Percentiles rank a stretch among this genome's conserved stretches.
phyloP scores from a whole-genome alignment of 768 basidiomycete species.

The Agaricus sinodeliciosus region DNA sequence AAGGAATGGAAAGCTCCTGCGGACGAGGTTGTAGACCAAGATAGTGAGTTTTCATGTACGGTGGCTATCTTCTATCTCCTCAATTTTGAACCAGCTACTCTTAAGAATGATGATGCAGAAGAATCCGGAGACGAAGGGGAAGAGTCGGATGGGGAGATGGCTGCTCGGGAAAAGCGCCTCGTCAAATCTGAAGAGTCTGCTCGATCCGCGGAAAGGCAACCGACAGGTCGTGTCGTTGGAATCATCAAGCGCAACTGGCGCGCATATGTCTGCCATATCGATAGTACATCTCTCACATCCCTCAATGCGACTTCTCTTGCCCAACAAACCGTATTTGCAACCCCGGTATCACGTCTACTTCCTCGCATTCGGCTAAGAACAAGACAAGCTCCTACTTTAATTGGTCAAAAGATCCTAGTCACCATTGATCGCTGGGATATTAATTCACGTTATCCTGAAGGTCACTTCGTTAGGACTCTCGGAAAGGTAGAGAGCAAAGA shows the following conservation, averaged over 20 bases:
- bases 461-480: slow-evolving; percentile 90
- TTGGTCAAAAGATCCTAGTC: slow-evolving; percentile 94
- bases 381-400: slow-evolving; percentile 82
- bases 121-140: slow-evolving; percentile 56
- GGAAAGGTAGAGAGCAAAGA: slow-evolving; percentile 92
- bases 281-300: slow-evolving; percentile 79
- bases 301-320: slow-evolving; percentile 72
- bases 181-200: slow-evolving; percentile 25
- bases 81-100: slow-evolving; percentile 43
- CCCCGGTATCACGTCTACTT: slow-evolving; percentile 84
- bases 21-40: slow-evolving; percentile 92
- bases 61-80: background rate
- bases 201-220: slow-evolving; percentile 59
- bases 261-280: slow-evolving; percentile 95
- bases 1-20: slow-evolving; percentile 89
- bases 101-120: slow-evolving; percentile 85
- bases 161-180: slow-evolving; percentile 34
- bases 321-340: slow-evolving; percentile 90
- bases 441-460: slow-evolving; percentile 89
- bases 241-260: slow-evolving; percentile 95
- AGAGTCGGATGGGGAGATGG: slow-evolving; percentile 34
- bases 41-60: slow-evolving; percentile 41
- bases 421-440: slow-evolving; percentile 90
- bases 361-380: slow-evolving; percentile 94
- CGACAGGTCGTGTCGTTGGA: slow-evolving; percentile 89